Percentiles rank a stretch among this genome's conserved stretches.
Evolutionary conservation across 2,329 filamentous ascomycete genomes (phyloP).

Genomic region (Sphaerulina vaccinii): DNA sequence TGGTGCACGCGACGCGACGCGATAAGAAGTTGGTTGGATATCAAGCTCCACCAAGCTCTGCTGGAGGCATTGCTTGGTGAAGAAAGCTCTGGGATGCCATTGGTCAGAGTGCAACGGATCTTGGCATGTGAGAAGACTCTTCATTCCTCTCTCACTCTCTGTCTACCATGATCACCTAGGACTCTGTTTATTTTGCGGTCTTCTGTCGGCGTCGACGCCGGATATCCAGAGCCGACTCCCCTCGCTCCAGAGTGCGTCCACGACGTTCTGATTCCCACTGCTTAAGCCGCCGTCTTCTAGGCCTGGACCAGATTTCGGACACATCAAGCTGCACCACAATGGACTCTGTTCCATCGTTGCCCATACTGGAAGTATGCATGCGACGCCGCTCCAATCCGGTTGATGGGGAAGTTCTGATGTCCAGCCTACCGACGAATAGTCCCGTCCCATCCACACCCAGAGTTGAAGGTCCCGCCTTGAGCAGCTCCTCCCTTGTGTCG

Average conservation of each 20-base stretch:
- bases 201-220: constrained; percentile 1
- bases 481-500: constrained; percentile 12
- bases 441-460: neutral
- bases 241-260: constrained; percentile 7
- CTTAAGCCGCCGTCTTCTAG: constrained; percentile 2
- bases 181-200: neutral
- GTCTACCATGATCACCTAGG: neutral
- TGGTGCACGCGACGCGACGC: neutral
- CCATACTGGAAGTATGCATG: constrained; percentile 15
- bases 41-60: constrained; percentile 7
- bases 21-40: neutral
- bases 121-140: neutral
- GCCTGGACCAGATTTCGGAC: neutral
- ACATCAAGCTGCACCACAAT: neutral
- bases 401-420: neutral
- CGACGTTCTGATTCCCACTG: constrained; percentile 7
- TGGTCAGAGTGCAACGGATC: too few species aligned
- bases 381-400: neutral
- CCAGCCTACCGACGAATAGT: neutral
- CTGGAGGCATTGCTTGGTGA: neutral
- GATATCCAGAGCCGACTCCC: constrained; percentile 9
- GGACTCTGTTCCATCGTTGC: constrained; percentile 15
- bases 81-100: neutral
- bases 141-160: neutral
- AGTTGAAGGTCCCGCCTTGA: neutral